These are phyloP conservation scores for Lecanicillium sp. DNA, from an alignment of 2,329 filamentous ascomycete species.

Conservation along the genomic window DNA sequence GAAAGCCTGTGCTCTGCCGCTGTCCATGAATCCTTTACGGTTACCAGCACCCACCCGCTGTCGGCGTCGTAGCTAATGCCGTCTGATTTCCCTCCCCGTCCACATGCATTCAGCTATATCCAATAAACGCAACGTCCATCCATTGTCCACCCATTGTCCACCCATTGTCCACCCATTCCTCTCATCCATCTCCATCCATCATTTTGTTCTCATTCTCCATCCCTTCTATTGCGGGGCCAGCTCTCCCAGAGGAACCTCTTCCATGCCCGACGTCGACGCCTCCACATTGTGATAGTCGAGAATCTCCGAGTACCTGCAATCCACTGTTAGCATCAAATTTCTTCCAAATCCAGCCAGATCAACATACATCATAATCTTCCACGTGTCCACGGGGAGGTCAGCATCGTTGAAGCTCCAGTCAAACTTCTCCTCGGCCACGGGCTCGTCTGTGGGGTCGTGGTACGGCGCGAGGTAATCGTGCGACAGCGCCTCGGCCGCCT, in stretches of 20 bases:
- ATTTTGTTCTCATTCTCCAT: too few relatives aligned
- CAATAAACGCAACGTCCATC: not conserved
- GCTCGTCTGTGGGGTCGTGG: slow-evolving; percentile 95
- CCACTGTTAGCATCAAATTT: slow-evolving; percentile 1
- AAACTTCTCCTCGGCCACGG: slow-evolving; percentile 92
- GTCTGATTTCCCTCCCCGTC: not conserved
- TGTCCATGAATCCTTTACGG: not conserved
- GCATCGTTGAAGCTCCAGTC: slow-evolving; percentile 99
- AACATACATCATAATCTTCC: slow-evolving; percentile 99
- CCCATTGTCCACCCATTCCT: not conserved
- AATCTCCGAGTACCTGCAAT: slow-evolving; percentile 88
- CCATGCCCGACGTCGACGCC: slow-evolving; percentile 26
- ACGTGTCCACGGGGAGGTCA: slow-evolving; percentile 95
- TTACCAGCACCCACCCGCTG: not conserved
- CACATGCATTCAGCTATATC: not conserved
- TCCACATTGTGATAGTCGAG: slow-evolving; percentile 98
- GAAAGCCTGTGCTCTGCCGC: not conserved
- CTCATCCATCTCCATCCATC: not conserved
- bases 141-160: too few relatives aligned
- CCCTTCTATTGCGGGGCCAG: too few relatives aligned
- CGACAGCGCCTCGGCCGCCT: slow-evolving; percentile 75
- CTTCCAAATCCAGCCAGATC: not conserved
- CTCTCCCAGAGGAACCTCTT: not conserved
- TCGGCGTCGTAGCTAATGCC: not conserved
- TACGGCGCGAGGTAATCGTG: slow-evolving; percentile 95